Percentiles rank a stretch among this genome's conserved stretches.
Conservation (phyloP, 1,284 basidiomycete species). For the Vanrija sp. region DNA sequence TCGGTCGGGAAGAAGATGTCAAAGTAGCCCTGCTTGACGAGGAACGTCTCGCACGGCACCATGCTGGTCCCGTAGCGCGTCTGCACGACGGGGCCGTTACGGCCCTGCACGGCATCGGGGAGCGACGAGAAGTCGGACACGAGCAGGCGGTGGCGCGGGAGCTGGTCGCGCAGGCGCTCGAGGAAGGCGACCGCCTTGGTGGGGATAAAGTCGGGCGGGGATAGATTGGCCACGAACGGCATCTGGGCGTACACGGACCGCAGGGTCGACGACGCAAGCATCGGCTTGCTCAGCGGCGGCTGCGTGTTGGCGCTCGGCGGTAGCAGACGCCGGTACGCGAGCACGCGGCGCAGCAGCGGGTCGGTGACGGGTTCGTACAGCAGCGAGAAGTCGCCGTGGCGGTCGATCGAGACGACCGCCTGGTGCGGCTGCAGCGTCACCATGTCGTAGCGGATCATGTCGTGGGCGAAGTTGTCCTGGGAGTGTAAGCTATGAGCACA, state of each 20-base stretch:
- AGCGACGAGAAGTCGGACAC: constrained; percentile 88
- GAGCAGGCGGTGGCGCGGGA: constrained; percentile 87
- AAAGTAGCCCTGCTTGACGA: constrained; percentile 94
- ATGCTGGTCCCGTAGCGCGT: constrained; percentile 80
- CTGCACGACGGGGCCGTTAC: constrained; percentile 93
- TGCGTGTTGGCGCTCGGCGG: constrained; percentile 52
- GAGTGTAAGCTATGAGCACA: background rate
- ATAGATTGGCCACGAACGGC: constrained; percentile 89
- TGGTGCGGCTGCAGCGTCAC: constrained; percentile 75
- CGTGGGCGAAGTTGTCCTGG: constrained; percentile 97
- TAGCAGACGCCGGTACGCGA: constrained; percentile 63
- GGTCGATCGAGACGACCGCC: constrained; percentile 75
- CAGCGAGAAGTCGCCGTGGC: constrained; percentile 76
- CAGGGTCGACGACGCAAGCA: constrained; percentile 48
- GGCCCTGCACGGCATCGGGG: constrained; percentile 78
- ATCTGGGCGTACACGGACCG: constrained; percentile 65
- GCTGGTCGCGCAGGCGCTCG: constrained; percentile 72
- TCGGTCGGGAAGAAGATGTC: constrained; percentile 99
- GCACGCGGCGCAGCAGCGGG: constrained; percentile 63
- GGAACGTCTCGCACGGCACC: constrained; percentile 82
- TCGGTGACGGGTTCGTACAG: constrained; percentile 82
- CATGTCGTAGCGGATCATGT: constrained; percentile 85
- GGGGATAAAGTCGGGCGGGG: constrained; percentile 84
- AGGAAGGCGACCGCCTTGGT: constrained; percentile 86
- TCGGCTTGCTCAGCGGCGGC: constrained; percentile 32